These are phyloP conservation scores for Earliella scabrosa DNA, from an alignment of 1,284 basidiomycete genomes.

Conservation along the genomic window DNA sequence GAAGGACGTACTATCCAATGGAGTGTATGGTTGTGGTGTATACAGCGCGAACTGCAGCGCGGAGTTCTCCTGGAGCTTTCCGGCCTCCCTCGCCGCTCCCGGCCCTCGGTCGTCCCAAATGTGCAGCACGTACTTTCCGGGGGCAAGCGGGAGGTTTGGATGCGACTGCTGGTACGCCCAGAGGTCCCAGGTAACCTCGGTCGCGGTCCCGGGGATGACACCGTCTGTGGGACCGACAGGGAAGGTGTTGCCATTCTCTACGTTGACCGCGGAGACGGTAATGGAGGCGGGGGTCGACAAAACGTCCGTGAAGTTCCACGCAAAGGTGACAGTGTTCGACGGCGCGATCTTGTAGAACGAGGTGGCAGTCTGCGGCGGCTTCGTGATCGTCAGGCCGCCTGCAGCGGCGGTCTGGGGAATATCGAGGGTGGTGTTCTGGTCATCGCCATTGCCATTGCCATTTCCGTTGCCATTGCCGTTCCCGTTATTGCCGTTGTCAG, in stretches of 20 bases:
- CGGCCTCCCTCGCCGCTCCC: slow-evolving; percentile 59
- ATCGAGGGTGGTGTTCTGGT: slow-evolving; percentile 4
- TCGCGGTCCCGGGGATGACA: slow-evolving; percentile 71
- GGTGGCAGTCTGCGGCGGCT: slow-evolving; percentile 79
- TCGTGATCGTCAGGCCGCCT: slow-evolving; percentile 73
- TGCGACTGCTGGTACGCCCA: slow-evolving; percentile 75
- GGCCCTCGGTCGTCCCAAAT: slow-evolving; percentile 83
- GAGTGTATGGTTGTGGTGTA: slow-evolving; percentile 78
- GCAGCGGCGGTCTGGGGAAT: slow-evolving; percentile 64
- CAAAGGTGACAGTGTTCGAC: slow-evolving; percentile 80
- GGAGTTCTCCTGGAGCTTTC: slow-evolving; percentile 73
- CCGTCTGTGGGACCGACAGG: slow-evolving; percentile 82
- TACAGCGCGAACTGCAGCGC: slow-evolving; percentile 85
- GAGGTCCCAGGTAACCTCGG: slow-evolving; percentile 81
- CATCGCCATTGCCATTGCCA: neutral
- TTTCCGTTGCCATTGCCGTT: neutral
- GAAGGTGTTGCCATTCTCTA: slow-evolving; percentile 89
- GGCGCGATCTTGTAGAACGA: slow-evolving; percentile 91
- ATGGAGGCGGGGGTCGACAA: slow-evolving; percentile 70
- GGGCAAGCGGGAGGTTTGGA: slow-evolving; percentile 70
- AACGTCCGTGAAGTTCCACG: slow-evolving; percentile 87
- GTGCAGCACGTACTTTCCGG: slow-evolving; percentile 76
- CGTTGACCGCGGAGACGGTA: slow-evolving; percentile 83
- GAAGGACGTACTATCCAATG: slow-evolving; percentile 64
- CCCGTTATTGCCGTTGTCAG: slow-evolving; percentile 1